A percentile compares a stretch with the other conserved stretches of the same genome.
Conservation (phyloP, 2,329 filamentous ascomycete species). For the Talaromyces marneffei region DNA sequence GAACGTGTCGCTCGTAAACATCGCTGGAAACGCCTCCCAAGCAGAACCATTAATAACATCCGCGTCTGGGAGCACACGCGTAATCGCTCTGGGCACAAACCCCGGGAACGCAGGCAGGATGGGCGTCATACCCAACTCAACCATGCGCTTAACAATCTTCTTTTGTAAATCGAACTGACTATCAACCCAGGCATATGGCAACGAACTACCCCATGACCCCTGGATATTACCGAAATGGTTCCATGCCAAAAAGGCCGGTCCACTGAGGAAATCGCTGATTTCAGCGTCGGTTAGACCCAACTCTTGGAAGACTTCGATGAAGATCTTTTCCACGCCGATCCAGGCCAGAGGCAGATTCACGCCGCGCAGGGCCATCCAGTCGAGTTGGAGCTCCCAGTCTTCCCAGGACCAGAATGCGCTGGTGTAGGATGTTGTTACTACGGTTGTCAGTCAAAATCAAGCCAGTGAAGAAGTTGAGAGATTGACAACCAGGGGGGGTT, state of each 20-base stretch:
- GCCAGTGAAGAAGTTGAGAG: neutral
- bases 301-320: slow-evolving; percentile 45
- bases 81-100: slow-evolving; percentile 43
- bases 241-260: slow-evolving; percentile 50
- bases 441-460: neutral
- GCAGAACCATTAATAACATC: slow-evolving; percentile 40
- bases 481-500: neutral
- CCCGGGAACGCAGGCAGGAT: slow-evolving; percentile 49
- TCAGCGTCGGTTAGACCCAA: slow-evolving; percentile 42
- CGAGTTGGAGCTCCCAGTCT: slow-evolving; percentile 50
- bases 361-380: slow-evolving; percentile 50
- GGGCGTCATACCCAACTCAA: slow-evolving; percentile 50
- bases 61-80: slow-evolving; percentile 39
- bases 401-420: slow-evolving; percentile 49
- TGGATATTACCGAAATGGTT: slow-evolving; percentile 53
- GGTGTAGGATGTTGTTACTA: slow-evolving; percentile 50
- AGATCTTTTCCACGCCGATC: slow-evolving; percentile 49
- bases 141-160: slow-evolving; percentile 46
- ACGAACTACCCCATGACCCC: slow-evolving; percentile 43
- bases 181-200: slow-evolving; percentile 45
- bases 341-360: slow-evolving; percentile 50
- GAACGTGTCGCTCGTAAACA: slow-evolving; percentile 46
- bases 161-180: slow-evolving; percentile 45
- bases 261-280: slow-evolving; percentile 44
- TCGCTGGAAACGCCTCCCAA: slow-evolving; percentile 39